A percentile compares a stretch with the other conserved stretches of the same genome.
phyloP scores from a whole-genome alignment of 306 rosid species.

The Crotalaria pallida region DNA sequence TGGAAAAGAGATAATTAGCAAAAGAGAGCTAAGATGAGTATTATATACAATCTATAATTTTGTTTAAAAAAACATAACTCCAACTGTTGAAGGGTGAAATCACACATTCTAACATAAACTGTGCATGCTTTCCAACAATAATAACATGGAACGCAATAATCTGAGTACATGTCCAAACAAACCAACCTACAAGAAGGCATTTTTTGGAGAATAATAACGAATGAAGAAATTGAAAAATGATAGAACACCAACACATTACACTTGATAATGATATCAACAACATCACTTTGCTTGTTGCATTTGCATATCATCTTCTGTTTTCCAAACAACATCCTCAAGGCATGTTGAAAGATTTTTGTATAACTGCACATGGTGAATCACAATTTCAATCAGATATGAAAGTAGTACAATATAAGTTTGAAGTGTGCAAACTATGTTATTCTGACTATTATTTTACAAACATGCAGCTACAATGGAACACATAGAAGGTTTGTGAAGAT shows the following conservation, averaged over 20 bases:
- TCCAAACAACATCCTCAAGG: conserved; percentile 92
- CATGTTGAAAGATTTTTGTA: conserved; percentile 77
- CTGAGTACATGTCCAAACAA: conserved; percentile 19
- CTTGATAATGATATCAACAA: conserved; percentile 16
- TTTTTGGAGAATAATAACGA: not conserved
- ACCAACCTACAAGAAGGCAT: conserved; percentile 13
- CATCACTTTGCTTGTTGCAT: conserved; percentile 43
- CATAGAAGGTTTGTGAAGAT: not conserved
- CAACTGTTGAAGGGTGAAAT: not conserved
- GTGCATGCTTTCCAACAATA: conserved; percentile 37
- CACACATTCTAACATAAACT: not conserved
- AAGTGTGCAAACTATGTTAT: not conserved
- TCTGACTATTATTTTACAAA: not conserved
- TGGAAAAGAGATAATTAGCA: not conserved
- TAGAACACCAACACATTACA: conserved; percentile 18
- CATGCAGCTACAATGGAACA: not conserved
- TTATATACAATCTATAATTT: conserved; percentile 5
- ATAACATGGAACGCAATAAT: conserved; percentile 33
- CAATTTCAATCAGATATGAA: not conserved
- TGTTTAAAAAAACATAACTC: conserved; percentile 25
- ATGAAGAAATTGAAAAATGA: conserved; percentile 19
- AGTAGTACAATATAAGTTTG: not conserved
- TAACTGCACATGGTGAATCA: conserved; percentile 49
- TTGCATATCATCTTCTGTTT: conserved; percentile 78
- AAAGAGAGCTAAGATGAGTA: not conserved